phyloP scores from a whole-genome alignment of 768 basidiomycete genomes.

The Pleurotus sapidus region DNA sequence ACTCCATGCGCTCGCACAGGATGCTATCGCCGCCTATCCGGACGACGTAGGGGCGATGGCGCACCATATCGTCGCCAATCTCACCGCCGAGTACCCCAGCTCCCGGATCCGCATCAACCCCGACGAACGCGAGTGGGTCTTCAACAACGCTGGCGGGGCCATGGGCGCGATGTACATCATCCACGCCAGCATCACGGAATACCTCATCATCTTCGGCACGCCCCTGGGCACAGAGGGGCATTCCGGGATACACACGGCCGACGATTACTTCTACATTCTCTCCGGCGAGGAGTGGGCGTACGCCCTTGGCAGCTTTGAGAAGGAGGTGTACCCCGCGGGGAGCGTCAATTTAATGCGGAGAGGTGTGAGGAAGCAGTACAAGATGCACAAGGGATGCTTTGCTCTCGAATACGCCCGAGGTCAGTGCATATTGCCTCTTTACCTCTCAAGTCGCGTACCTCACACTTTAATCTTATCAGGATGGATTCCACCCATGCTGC shows the following conservation, averaged over 20 bases:
- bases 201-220: slow-evolving; percentile 93
- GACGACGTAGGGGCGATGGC: slow-evolving; percentile 74
- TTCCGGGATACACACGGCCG: slow-evolving; percentile 89
- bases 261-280: slow-evolving; percentile 97
- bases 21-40: slow-evolving; percentile 65
- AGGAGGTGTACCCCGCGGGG: slow-evolving; percentile 84
- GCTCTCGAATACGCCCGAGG: slow-evolving; percentile 95
- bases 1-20: slow-evolving; percentile 71
- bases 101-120: slow-evolving; percentile 39
- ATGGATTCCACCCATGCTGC: slow-evolving; percentile 97
- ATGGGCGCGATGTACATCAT: slow-evolving; percentile 99
- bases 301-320: slow-evolving; percentile 70
- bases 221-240: slow-evolving; percentile 98
- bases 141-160: slow-evolving; percentile 96
- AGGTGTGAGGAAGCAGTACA: slow-evolving; percentile 92
- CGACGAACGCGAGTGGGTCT: slow-evolving; percentile 81
- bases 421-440: slow-evolving; percentile 28
- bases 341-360: slow-evolving; percentile 81
- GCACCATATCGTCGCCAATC: slow-evolving; percentile 75
- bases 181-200: slow-evolving; percentile 96
- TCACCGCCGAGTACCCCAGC: slow-evolving; percentile 68
- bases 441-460: neutral
- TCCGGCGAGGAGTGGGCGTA: slow-evolving; percentile 96
- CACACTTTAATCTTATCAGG: slow-evolving; percentile 44
- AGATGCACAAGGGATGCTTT: slow-evolving; percentile 95